Evolutionary conservation across 1,284 basidiomycete species (phyloP).

Genomic region (Leccinum pachyderme): DNA sequence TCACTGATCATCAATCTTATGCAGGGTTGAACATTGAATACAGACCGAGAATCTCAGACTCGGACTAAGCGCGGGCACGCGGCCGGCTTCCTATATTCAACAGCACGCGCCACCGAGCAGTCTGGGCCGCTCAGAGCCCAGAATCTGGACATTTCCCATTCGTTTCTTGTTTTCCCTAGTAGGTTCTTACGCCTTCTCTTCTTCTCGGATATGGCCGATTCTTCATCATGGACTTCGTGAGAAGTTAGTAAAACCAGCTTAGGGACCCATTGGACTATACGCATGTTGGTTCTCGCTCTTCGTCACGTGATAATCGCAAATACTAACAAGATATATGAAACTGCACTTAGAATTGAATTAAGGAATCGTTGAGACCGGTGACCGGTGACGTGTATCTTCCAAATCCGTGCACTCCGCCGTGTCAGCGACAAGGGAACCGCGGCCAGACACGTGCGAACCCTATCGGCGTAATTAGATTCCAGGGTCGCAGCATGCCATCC

Average conservation of each 20-base stretch:
- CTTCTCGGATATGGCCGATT: conserved; percentile 1
- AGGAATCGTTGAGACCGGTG: not conserved
- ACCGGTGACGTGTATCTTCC: not conserved
- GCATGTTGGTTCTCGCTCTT: not conserved
- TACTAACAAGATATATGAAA: not conserved
- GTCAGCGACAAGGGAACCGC: not conserved
- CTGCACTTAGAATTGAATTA: not conserved
- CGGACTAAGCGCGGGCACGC: not conserved
- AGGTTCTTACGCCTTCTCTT: not conserved
- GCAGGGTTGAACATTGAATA: not conserved
- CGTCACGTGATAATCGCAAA: not conserved
- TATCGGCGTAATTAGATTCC: not conserved
- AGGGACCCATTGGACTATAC: no score
- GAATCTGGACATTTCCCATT: not conserved
- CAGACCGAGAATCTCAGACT: not conserved
- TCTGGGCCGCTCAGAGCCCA: not conserved
- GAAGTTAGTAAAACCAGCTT: not conserved
- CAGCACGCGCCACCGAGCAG: not conserved
- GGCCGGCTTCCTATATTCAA: not conserved
- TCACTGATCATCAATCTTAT: not conserved
- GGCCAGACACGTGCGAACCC: conserved; percentile 1
- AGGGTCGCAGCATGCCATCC: not conserved
- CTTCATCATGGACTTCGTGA: conserved; percentile 1
- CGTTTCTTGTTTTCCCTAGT: not conserved
- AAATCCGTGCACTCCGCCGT: not conserved